These are phyloP conservation scores for Mortierella sp. DNA, from an alignment of 371 early-diverging fungal genomes.

Conservation along the genomic window DNA sequence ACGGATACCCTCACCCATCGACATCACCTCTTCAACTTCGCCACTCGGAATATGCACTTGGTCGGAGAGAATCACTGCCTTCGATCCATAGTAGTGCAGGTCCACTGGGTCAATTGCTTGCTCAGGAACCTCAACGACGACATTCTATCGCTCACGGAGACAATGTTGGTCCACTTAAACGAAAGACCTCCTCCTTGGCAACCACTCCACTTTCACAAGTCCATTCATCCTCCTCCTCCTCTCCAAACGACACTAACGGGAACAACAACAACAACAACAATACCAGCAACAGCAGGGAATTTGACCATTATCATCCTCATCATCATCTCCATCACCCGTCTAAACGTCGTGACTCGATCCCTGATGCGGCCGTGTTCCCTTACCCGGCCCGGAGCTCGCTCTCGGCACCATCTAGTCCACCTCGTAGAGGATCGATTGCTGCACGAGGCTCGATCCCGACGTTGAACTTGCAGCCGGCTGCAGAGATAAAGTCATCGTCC, in stretches of 20 bases:
- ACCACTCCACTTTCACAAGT: constrained; percentile 49
- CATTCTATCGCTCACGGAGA: constrained; percentile 67
- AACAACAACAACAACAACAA: not conserved
- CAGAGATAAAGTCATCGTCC: constrained; percentile 35
- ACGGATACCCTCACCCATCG: not conserved
- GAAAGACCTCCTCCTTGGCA: constrained; percentile 24
- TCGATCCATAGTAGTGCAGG: constrained; percentile 42
- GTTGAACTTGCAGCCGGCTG: constrained; percentile 39
- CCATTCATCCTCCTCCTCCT: constrained; percentile 24
- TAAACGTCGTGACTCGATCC: constrained; percentile 38
- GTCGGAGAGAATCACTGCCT: constrained; percentile 59
- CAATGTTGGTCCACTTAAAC: constrained; percentile 30
- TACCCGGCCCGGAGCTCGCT: constrained; percentile 55
- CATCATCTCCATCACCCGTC: constrained; percentile 15
- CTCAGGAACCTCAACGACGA: constrained; percentile 58
- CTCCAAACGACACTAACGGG: constrained; percentile 25
- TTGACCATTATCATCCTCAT: not conserved
- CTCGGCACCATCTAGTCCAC: constrained; percentile 71
- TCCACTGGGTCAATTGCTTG: constrained; percentile 48
- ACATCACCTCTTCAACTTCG: constrained; percentile 21
- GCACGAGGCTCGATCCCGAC: constrained; percentile 21
- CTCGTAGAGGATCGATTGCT: constrained; percentile 49
- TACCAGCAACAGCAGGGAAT: too few relatives aligned
- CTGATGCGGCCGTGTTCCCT: constrained; percentile 23
- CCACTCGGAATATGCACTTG: constrained; percentile 17